Percentiles rank a stretch among this genome's conserved stretches.
Conservation (phyloP, 75 land plant genomes). For the Sequoia sempervirens region DNA sequence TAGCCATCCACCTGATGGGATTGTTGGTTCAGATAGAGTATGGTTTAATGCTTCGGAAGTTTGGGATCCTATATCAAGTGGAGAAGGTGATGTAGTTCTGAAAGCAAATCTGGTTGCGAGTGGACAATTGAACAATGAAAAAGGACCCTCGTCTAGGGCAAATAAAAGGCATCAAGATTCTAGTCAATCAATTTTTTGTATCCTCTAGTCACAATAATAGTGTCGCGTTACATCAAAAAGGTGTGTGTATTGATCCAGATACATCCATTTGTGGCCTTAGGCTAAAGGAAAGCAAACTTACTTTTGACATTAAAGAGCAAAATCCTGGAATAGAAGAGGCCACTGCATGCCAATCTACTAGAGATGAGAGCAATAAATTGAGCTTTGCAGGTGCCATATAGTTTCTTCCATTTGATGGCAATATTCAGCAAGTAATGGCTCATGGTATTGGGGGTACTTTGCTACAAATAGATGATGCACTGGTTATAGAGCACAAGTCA, state of each 20-base stretch:
- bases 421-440: background rate
- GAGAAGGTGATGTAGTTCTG: slow-evolving; percentile 51
- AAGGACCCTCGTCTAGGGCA: background rate
- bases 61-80: slow-evolving; percentile 97
- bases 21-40: slow-evolving; percentile 16
- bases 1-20: slow-evolving; percentile 24
- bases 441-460: background rate
- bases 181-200: background rate
- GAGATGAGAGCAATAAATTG: background rate
- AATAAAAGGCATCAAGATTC: background rate
- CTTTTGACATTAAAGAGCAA: background rate
- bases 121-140: background rate
- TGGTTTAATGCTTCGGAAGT: slow-evolving; percentile 37
- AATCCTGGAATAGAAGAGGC: background rate
- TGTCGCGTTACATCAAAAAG: background rate
- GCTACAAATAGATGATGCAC: background rate
- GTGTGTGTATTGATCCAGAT: background rate
- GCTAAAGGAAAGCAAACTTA: background rate
- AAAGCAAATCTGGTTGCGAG: slow-evolving; percentile 10
- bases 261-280: background rate
- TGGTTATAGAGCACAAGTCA: background rate
- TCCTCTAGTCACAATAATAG: background rate
- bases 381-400: background rate
- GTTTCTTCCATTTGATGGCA: background rate
- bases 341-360: background rate